Conservation (phyloP, 306 rosid species). For the Ormosia emarginata region DNA sequence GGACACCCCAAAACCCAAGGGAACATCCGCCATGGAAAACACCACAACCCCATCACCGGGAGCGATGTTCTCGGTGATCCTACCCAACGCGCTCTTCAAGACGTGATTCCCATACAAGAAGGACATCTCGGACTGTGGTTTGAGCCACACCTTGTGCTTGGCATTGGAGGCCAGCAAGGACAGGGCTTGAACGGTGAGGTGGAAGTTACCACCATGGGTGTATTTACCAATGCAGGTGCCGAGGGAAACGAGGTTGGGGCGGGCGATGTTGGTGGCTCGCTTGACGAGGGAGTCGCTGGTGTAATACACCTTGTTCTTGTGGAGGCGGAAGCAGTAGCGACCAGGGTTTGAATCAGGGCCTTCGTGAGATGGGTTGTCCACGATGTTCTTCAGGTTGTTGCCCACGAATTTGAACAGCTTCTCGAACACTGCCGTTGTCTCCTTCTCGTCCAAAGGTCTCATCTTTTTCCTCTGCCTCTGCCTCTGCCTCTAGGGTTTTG, state of each 20-base stretch:
- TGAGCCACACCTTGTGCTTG: constrained; percentile 92
- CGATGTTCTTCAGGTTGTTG: constrained; percentile 81
- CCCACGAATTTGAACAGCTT: constrained; percentile 86
- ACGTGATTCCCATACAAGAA: constrained; percentile 84
- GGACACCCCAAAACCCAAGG: constrained; percentile 81
- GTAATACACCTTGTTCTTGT: constrained; percentile 78
- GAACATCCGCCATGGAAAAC: constrained; percentile 86
- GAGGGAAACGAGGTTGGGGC: constrained; percentile 60
- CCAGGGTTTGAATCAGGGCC: constrained; percentile 74
- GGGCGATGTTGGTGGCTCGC: constrained; percentile 79
- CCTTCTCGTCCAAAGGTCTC: constrained; percentile 84
- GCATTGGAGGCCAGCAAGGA: constrained; percentile 66
- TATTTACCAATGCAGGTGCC: constrained; percentile 85
- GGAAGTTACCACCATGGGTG: constrained; percentile 87
- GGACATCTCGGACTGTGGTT: constrained; percentile 84
- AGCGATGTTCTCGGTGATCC: constrained; percentile 73
- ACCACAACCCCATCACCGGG: constrained; percentile 88
- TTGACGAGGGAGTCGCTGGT: constrained; percentile 77
- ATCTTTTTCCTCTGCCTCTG: constrained; percentile 28
- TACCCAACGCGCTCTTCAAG: constrained; percentile 77
- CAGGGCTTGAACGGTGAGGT: constrained; percentile 68
- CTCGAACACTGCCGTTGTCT: constrained; percentile 74
- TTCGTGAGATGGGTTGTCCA: constrained; percentile 85
- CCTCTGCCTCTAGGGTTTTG: not conserved
- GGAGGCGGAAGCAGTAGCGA: constrained; percentile 85